Evolutionary conservation across 257 asterid genomes (phyloP).

Genomic region (Hygrophila difformis): DNA sequence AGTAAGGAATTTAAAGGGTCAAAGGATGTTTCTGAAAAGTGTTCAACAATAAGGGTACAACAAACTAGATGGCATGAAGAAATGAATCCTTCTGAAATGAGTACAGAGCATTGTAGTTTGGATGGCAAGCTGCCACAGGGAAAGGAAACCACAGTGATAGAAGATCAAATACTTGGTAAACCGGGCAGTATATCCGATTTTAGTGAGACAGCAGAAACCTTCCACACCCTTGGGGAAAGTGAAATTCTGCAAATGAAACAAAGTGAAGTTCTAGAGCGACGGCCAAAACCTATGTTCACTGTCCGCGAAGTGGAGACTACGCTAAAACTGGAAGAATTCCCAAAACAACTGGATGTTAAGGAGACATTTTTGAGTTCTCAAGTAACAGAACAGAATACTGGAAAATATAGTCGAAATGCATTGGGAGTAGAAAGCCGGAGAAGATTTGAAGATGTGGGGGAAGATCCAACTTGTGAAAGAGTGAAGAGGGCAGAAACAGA

Average conservation of each 20-base stretch:
- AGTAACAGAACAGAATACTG: slow-evolving; percentile 21
- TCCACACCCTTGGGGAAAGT: slow-evolving; percentile 26
- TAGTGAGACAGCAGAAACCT: slow-evolving; percentile 18
- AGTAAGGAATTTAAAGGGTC: slow-evolving; percentile 20
- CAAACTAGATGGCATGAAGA: slow-evolving; percentile 25
- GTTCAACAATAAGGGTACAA: no score
- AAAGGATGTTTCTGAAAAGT: slow-evolving; percentile 26
- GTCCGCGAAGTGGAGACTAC: slow-evolving; percentile 23
- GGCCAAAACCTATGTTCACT: slow-evolving; percentile 20
- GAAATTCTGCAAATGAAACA: slow-evolving; percentile 18
- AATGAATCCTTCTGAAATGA: slow-evolving; percentile 21
- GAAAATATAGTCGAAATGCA: slow-evolving; percentile 18
- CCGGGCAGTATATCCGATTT: slow-evolving; percentile 12
- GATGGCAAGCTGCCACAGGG: slow-evolving; percentile 19
- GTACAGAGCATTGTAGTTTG: slow-evolving; percentile 15
- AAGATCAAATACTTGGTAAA: slow-evolving; percentile 19
- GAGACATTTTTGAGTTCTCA: slow-evolving; percentile 20
- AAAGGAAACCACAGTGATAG: slow-evolving; percentile 14
- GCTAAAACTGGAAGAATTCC: slow-evolving; percentile 14
- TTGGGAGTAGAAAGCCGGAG: slow-evolving; percentile 27
- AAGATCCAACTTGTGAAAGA: slow-evolving; percentile 21
- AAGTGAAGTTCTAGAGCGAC: slow-evolving; percentile 20
- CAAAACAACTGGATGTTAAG: slow-evolving; percentile 21
- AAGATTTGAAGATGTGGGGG: slow-evolving; percentile 23
- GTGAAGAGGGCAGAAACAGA: slow-evolving; percentile 23